phyloP scores from a whole-genome alignment of 1,284 basidiomycete genomes.

The Leccinum insigne region DNA sequence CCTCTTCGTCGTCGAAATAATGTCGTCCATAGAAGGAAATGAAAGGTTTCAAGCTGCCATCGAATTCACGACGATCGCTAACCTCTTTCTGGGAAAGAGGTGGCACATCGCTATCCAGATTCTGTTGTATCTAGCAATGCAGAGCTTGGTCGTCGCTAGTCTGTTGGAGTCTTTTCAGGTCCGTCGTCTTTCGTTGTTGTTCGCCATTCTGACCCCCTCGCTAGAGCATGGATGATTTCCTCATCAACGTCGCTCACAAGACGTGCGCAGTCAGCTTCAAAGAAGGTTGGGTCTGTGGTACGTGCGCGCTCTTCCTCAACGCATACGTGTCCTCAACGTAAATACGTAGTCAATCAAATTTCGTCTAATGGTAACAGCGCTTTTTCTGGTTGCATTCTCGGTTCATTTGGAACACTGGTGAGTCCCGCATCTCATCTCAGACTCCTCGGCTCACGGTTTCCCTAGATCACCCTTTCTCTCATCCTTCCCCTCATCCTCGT shows the following conservation, averaged over 20 bases:
- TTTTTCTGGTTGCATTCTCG: conserved; percentile 26
- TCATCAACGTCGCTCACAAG: conserved; percentile 27
- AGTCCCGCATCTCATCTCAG: neutral
- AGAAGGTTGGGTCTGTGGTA: conserved; percentile 26
- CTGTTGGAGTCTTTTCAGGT: conserved; percentile 25
- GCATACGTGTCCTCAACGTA: neutral
- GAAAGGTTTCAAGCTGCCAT: conserved; percentile 25
- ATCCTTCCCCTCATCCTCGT: conserved; percentile 26
- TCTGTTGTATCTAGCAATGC: conserved; percentile 25
- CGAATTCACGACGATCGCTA: conserved; percentile 27
- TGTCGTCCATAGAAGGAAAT: conserved; percentile 30
- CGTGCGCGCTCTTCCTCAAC: conserved; percentile 9
- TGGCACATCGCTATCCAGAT: conserved; percentile 27
- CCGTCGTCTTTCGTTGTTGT: neutral
- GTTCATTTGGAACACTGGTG: conserved; percentile 25
- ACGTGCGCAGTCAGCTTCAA: conserved; percentile 29
- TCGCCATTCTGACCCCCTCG: neutral
- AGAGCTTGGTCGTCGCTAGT: conserved; percentile 26
- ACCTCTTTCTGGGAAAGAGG: conserved; percentile 28
- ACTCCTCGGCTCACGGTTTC: conserved; percentile 1
- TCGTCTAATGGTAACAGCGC: conserved; percentile 11
- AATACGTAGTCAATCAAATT: conserved; percentile 14
- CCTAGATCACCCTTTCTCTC: conserved; percentile 22
- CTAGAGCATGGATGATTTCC: conserved; percentile 28
- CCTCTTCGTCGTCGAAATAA: conserved; percentile 24